A percentile compares a stretch with the other conserved stretches of the same genome.
Evolutionary conservation across 1,139 yeast genomes (phyloP).

Genomic region (Zygosaccharomyces sapae): DNA sequence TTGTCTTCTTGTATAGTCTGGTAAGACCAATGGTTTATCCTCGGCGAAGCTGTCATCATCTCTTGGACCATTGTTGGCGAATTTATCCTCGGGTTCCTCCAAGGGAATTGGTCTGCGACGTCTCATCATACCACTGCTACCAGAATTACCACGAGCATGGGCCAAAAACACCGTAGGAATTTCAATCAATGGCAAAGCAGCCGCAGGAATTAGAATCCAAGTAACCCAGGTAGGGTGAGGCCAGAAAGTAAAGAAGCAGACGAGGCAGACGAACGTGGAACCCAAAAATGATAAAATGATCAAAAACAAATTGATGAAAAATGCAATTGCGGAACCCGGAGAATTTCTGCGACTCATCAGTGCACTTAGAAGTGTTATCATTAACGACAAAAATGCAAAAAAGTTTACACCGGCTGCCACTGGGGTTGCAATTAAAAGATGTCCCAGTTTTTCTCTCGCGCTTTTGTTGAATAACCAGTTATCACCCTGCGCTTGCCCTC

Average conservation of each 20-base stretch:
- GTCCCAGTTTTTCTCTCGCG: slow-evolving; percentile 64
- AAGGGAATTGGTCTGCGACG: slow-evolving; percentile 11
- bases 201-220: slow-evolving; percentile 66
- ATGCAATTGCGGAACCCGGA: slow-evolving; percentile 38
- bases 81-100: slow-evolving; percentile 2
- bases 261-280: slow-evolving; percentile 51
- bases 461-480: slow-evolving; percentile 50
- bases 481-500: slow-evolving; percentile 32
- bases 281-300: slow-evolving; percentile 47
- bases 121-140: slow-evolving; percentile 19
- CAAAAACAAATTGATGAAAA: slow-evolving; percentile 37
- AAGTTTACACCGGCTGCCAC: slow-evolving; percentile 68
- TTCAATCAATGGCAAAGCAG: slow-evolving; percentile 51
- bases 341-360: slow-evolving; percentile 18
- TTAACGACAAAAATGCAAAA: slow-evolving; percentile 44
- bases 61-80: neutral
- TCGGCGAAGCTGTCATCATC: slow-evolving; percentile 8
- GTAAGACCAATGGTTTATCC: slow-evolving; percentile 15
- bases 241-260: slow-evolving; percentile 52
- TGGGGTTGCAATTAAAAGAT: slow-evolving; percentile 72
- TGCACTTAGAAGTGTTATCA: slow-evolving; percentile 13
- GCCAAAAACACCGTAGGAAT: slow-evolving; percentile 40
- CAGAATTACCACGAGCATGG: slow-evolving; percentile 36
- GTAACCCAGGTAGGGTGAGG: slow-evolving; percentile 66
- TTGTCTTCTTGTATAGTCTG: slow-evolving; percentile 6